Base-by-base conservation (phyloP, 257 asterid genomes). In the Handroanthus guayacan region DNA sequence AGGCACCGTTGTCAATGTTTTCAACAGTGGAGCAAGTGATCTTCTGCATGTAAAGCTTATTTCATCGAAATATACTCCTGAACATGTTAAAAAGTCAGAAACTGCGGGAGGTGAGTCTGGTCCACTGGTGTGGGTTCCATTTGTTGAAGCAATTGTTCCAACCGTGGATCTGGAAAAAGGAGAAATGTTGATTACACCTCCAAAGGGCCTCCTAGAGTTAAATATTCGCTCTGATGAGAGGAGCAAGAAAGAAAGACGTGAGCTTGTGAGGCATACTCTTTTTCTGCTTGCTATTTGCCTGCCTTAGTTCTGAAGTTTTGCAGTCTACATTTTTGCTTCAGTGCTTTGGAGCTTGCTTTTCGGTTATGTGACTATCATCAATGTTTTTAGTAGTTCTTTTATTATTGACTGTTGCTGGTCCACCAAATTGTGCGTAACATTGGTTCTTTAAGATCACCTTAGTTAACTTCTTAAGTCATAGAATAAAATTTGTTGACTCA, bases 171-270 rank as follows among this genome's bases (percentile, higher is more conserved):
- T 89, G 67, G 87, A 78, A 45, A 89, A 85, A 76, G 78, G 94
- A 83, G 97, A 92, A 83, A 91, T 95, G 97, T 72, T 87, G 79
- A 92, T 95, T 82, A 95, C 97, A 70, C 99, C 99, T 78, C 99
- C 99, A 20, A 90, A 91, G 85, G 99, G 99, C 75, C 97, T 95
- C 58, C 82, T 95, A 73, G 97, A 89, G 78, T 84, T 95, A 81
- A 95, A 95, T 76, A 67, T 95, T 57, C 97, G 96, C 72, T 37
- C 90, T 62, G 86, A 91, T 78, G 97, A 86, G 77, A 92, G 85
- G 83, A 83, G 96, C 88, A 95, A 95, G 91, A 95, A 92, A 89
- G 98, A 95, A 86, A 95, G 99, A 81, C 98, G 97, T 9, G 95
- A 89, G 84, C 88, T 89, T 86, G 99, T 95, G 88, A 95, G 99